Conservation (phyloP, 495 filamentous ascomycete species). For the Lasiosphaeria miniovina region DNA sequence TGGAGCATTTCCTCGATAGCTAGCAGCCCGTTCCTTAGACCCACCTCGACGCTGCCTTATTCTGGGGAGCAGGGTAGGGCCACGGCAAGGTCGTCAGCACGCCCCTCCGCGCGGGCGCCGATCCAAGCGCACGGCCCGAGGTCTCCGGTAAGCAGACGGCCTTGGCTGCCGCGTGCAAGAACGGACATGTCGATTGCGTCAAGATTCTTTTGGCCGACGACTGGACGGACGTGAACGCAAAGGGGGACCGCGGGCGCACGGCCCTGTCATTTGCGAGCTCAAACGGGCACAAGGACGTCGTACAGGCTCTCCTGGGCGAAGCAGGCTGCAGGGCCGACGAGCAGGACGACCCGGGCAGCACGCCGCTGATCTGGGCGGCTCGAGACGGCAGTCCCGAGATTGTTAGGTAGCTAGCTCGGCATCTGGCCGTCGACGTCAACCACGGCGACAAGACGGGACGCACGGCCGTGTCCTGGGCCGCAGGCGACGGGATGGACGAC, state of each 20-base stretch:
- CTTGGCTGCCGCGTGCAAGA: constrained; percentile 12
- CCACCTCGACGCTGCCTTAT: constrained; percentile 8
- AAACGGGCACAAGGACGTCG: constrained; percentile 15
- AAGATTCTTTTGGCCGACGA: constrained; percentile 6
- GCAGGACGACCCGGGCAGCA: constrained; percentile 2
- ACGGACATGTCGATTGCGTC: constrained; percentile 15
- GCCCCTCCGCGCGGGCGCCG: constrained; percentile 8
- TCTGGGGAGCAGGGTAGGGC: constrained; percentile 19
- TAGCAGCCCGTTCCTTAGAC: neutral
- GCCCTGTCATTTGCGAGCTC: constrained; percentile 24
- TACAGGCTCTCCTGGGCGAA: constrained; percentile 6
- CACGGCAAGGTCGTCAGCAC: constrained; percentile 11
- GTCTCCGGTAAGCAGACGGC: constrained; percentile 11
- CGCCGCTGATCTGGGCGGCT: constrained; percentile 21
- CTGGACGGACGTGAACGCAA: neutral
- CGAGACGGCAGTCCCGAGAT: constrained; percentile 6
- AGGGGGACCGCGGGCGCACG: constrained; percentile 14
- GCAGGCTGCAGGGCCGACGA: constrained; percentile 9
- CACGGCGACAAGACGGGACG: constrained; percentile 21
- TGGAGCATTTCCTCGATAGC: neutral
- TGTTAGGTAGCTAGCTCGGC: constrained; percentile 3
- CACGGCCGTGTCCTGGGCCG: constrained; percentile 26
- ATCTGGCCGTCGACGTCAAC: constrained; percentile 10
- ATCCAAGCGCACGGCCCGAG: constrained; percentile 5
- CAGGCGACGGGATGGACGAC: constrained; percentile 10